phyloP scores from a whole-genome alignment of 2,329 filamentous ascomycete species.

The Talaromyces piceae region DNA sequence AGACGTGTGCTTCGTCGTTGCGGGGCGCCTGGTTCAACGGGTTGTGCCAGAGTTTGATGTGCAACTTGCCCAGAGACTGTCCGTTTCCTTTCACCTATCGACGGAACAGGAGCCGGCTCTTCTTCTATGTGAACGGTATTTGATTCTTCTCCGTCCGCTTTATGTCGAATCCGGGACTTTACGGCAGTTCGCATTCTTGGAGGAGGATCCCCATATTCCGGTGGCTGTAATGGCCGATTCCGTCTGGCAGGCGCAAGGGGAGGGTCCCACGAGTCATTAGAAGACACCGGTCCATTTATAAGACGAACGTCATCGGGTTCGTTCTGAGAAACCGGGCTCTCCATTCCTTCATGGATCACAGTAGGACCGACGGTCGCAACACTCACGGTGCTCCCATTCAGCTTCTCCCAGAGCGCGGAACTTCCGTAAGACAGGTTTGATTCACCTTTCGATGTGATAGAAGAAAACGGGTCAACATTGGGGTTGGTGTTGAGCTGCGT shows the following conservation, averaged over 20 bases:
- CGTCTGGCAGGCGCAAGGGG: slow-evolving; percentile 41
- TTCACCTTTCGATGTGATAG: slow-evolving; percentile 27
- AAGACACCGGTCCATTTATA: slow-evolving; percentile 20
- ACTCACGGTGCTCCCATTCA: slow-evolving; percentile 40
- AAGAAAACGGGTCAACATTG: slow-evolving; percentile 38
- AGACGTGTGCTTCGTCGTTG: slow-evolving; percentile 67
- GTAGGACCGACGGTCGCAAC: slow-evolving; percentile 28
- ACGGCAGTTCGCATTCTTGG: slow-evolving; percentile 56
- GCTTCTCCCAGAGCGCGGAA: slow-evolving; percentile 43
- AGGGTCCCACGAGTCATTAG: slow-evolving; percentile 30
- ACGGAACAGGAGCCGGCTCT: slow-evolving; percentile 25
- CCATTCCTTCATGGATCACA: slow-evolving; percentile 48
- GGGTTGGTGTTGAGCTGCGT: slow-evolving; percentile 29
- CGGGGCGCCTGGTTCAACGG: slow-evolving; percentile 56
- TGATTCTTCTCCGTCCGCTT: slow-evolving; percentile 34
- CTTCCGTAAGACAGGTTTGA: slow-evolving; percentile 28
- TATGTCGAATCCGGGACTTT: slow-evolving; percentile 34
- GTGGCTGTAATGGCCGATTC: slow-evolving; percentile 47
- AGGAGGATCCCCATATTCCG: slow-evolving; percentile 49
- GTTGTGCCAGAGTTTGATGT: slow-evolving; percentile 46
- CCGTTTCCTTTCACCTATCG: slow-evolving; percentile 65
- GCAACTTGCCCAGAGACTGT: slow-evolving; percentile 77
- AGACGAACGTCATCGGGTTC: slow-evolving; percentile 34
- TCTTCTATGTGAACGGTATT: slow-evolving; percentile 23
- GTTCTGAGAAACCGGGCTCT: slow-evolving; percentile 54